phyloP scores from a whole-genome alignment of 83 land plant species.

The Thuja plicata region DNA sequence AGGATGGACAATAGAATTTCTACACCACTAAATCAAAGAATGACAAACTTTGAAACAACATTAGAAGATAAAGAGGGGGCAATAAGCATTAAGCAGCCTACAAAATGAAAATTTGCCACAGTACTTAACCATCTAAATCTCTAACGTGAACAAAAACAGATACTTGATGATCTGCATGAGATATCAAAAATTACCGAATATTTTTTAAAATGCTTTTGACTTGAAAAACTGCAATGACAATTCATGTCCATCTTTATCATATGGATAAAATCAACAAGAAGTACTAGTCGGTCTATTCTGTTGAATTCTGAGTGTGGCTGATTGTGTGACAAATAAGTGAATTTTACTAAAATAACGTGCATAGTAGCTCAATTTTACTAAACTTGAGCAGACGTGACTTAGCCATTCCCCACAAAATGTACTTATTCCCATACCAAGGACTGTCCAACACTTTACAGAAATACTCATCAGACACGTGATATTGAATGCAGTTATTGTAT shows the following conservation, averaged over 20 bases:
- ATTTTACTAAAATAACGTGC: not conserved
- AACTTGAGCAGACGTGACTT: not conserved
- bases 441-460: not conserved
- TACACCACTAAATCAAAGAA: not conserved
- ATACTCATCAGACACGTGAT: not conserved
- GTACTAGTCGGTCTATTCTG: not conserved
- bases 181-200: not conserved
- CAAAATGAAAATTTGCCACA: not conserved
- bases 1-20: not conserved
- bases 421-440: not conserved
- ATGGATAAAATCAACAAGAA: not conserved
- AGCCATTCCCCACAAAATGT: not conserved
- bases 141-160: not conserved
- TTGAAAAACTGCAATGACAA: not conserved
- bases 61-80: not conserved
- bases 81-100: not conserved
- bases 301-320: not conserved
- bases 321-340: not conserved
- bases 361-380: not conserved
- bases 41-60: not conserved
- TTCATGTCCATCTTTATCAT: not conserved
- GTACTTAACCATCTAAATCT: not conserved
- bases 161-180: not conserved
- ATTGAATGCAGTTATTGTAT: not conserved
- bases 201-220: not conserved